Conservation (phyloP, 768 basidiomycete genomes). For the Tricholoma bakamatsutake region DNA sequence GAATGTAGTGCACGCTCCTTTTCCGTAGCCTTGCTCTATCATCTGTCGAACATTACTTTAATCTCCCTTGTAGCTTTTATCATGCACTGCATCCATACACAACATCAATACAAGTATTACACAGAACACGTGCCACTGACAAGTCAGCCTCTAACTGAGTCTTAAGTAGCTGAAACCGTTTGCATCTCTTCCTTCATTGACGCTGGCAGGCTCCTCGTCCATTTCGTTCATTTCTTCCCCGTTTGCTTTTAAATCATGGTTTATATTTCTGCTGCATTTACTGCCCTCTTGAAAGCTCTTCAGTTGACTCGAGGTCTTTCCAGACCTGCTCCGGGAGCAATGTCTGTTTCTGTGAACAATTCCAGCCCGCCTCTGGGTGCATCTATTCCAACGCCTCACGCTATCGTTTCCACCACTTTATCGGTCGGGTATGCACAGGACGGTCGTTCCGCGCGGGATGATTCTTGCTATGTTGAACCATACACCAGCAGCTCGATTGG, state of each 20-base stretch:
- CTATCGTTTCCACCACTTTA: not conserved
- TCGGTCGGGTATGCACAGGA: not conserved
- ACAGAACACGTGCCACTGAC: not conserved
- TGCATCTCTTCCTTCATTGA: slow-evolving; percentile 5
- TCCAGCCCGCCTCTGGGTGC: not conserved
- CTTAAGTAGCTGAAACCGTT: not conserved
- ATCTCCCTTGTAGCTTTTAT: slow-evolving; percentile 23
- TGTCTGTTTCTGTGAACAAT: slow-evolving; percentile 1
- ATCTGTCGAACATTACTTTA: slow-evolving; percentile 20
- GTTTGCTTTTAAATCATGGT: slow-evolving; percentile 16
- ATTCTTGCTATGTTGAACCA: slow-evolving; percentile 23
- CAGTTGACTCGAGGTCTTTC: slow-evolving; percentile 23
- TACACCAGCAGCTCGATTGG: slow-evolving; percentile 23
- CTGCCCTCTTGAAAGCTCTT: slow-evolving; percentile 26
- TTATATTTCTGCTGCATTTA: slow-evolving; percentile 17
- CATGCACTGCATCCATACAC: slow-evolving; percentile 27
- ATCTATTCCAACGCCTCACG: not conserved
- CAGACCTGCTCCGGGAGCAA: slow-evolving; percentile 19
- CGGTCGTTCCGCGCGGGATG: not conserved
- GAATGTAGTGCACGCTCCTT: slow-evolving; percentile 44
- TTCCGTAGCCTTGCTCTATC: slow-evolving; percentile 26
- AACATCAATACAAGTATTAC: slow-evolving; percentile 19
- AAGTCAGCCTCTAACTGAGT: not conserved
- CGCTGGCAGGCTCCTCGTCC: slow-evolving; percentile 17
- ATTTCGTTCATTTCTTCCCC: slow-evolving; percentile 2